Conservation (phyloP, 2,329 filamentous ascomycete species). For the Colletotrichum spaethianum region DNA sequence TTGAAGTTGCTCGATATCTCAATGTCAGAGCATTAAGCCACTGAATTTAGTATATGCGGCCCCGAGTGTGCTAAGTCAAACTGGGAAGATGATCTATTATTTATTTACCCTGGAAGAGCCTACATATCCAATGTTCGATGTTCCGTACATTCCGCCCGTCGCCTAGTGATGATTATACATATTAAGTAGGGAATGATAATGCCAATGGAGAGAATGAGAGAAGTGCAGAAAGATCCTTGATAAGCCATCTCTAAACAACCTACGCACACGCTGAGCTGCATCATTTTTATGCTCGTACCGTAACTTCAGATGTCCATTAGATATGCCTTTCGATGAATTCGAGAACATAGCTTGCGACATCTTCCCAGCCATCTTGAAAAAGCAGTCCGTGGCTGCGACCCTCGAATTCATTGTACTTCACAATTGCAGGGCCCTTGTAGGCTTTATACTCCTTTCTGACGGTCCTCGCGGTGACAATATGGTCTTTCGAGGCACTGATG, state of each 20-base stretch:
- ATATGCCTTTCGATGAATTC: slow-evolving; percentile 24
- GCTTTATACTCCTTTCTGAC: slow-evolving; percentile 42
- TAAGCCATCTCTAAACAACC: background rate
- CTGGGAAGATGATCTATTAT: background rate
- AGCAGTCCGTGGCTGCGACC: slow-evolving; percentile 43
- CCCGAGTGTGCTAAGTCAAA: background rate
- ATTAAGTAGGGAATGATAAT: background rate
- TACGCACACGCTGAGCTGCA: background rate
- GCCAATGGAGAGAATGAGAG: background rate
- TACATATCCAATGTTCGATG: background rate
- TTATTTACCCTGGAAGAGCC: no score
- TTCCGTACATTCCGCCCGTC: background rate
- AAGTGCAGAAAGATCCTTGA: background rate
- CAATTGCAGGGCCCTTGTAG: slow-evolving; percentile 38
- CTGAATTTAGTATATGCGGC: background rate
- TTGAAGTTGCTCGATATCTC: background rate
- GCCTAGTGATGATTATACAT: background rate
- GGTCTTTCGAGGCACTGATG: slow-evolving; percentile 42
- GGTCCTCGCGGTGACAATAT: slow-evolving; percentile 42
- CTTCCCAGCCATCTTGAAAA: slow-evolving; percentile 43
- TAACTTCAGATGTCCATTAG: background rate
- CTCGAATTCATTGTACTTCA: slow-evolving; percentile 43
- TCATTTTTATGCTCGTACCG: background rate
- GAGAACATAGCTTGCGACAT: slow-evolving; percentile 31
- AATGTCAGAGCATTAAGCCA: background rate